Evolutionary conservation across 306 rosid species (phyloP).

Genomic region (Dicorynia guianensis): DNA sequence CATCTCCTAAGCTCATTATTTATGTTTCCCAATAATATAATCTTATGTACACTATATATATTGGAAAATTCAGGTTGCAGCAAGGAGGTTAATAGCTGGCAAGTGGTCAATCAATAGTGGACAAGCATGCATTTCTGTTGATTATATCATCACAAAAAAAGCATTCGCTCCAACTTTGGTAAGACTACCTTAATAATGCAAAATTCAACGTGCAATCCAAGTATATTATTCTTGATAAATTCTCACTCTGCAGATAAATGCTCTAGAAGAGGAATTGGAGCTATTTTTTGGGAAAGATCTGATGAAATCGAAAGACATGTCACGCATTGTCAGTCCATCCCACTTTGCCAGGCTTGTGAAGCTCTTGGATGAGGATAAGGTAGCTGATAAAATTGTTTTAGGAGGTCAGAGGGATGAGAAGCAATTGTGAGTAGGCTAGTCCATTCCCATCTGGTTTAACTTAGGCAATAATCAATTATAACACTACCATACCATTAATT

Average conservation of each 20-base stretch:
- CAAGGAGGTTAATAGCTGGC: slow-evolving; percentile 75
- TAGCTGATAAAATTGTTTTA: slow-evolving; percentile 68
- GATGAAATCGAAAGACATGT: slow-evolving; percentile 63
- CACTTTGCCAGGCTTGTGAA: slow-evolving; percentile 66
- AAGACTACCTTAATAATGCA: slow-evolving; percentile 36
- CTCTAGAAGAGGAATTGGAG: slow-evolving; percentile 60
- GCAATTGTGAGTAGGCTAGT: slow-evolving; percentile 57
- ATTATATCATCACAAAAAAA: slow-evolving; percentile 76
- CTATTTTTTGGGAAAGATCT: slow-evolving; percentile 66
- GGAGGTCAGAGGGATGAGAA: slow-evolving; percentile 81
- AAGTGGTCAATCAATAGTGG: slow-evolving; percentile 87
- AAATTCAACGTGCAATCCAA: slow-evolving; percentile 7
- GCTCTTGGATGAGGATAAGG: slow-evolving; percentile 72
- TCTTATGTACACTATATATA: not conserved
- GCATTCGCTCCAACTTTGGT: slow-evolving; percentile 80
- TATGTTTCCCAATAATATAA: not conserved
- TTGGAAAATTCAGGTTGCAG: slow-evolving; percentile 63
- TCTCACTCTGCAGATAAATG: slow-evolving; percentile 56
- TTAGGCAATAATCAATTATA: slow-evolving; percentile 2
- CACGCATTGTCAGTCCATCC: slow-evolving; percentile 69
- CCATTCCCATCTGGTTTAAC: slow-evolving; percentile 33
- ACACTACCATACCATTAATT: slow-evolving; percentile 23
- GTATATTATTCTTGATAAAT: slow-evolving; percentile 26
- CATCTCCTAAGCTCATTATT: not conserved
- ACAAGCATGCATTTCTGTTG: slow-evolving; percentile 85